Evolutionary conservation across 345 rosid species (phyloP).

Genomic region (Melaleuca quinquenervia): DNA sequence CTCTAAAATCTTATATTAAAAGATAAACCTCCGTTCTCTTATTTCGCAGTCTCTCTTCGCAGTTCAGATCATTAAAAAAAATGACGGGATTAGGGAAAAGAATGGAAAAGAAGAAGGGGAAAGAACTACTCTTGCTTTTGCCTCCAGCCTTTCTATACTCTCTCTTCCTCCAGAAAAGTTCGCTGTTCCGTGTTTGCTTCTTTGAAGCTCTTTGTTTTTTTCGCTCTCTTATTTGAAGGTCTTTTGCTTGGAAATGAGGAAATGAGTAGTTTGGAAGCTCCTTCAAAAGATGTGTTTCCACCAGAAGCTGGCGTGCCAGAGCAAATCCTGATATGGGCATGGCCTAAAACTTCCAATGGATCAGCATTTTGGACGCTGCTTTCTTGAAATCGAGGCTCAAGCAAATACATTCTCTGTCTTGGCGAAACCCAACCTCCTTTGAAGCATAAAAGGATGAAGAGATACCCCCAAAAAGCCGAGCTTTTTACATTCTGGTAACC

Average conservation of each 20-base stretch:
- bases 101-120: neutral
- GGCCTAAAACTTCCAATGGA: neutral
- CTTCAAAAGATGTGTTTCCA: neutral
- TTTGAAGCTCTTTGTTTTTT: neutral
- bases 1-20: neutral
- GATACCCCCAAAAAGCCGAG: slow-evolving; percentile 14
- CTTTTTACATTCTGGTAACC: slow-evolving; percentile 14
- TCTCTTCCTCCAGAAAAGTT: neutral
- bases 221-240: neutral
- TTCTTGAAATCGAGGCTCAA: neutral
- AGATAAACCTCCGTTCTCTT: neutral
- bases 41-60: neutral
- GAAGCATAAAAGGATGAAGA: slow-evolving; percentile 12
- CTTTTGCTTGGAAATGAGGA: neutral
- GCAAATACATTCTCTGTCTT: neutral
- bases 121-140: neutral
- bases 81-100: neutral
- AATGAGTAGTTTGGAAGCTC: neutral
- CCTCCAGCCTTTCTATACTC: neutral
- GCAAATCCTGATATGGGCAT: neutral
- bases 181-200: neutral
- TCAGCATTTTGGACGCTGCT: neutral
- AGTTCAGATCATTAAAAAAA: neutral
- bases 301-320: neutral
- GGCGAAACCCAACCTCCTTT: slow-evolving; percentile 12